Percentiles rank a stretch among this genome's conserved stretches.
These are phyloP conservation scores for Tuber magnatum DNA, from an alignment of 495 filamentous ascomycete species.

Conservation along the genomic window DNA sequence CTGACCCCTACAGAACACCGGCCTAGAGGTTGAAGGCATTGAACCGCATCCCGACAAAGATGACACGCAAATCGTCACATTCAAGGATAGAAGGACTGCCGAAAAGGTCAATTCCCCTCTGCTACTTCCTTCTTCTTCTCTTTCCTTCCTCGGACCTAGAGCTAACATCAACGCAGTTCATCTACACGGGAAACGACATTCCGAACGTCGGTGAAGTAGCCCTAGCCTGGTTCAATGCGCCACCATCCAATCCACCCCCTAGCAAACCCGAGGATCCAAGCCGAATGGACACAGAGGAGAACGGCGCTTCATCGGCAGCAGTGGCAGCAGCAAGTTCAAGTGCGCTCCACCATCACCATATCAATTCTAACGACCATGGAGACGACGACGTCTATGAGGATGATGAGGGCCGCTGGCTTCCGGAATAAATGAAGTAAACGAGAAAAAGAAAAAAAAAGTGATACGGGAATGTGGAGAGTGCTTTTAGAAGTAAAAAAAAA, in stretches of 20 bases:
- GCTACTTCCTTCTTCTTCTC: not conserved
- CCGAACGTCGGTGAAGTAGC: slow-evolving; percentile 70
- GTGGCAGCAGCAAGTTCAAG: not conserved
- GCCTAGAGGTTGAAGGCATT: slow-evolving; percentile 68
- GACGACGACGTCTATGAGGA: slow-evolving; percentile 11
- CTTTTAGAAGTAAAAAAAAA: not conserved
- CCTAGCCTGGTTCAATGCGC: slow-evolving; percentile 54
- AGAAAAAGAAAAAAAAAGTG: not conserved
- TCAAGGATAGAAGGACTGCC: slow-evolving; percentile 82
- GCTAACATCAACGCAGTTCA: slow-evolving; percentile 56
- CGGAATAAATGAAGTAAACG: not conserved
- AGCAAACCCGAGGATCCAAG: not conserved
- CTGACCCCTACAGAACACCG: slow-evolving; percentile 57
- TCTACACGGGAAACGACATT: slow-evolving; percentile 54
- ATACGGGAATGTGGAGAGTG: not conserved
- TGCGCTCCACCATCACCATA: not conserved
- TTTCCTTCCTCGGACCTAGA: not conserved
- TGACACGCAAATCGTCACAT: slow-evolving; percentile 61
- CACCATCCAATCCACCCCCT: not conserved
- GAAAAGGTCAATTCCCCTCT: slow-evolving; percentile 52
- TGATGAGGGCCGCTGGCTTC: not conserved
- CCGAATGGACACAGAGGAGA: not conserved
- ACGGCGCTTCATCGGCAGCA: not conserved
- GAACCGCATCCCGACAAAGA: slow-evolving; percentile 54
- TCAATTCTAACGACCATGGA: slow-evolving; percentile 3